Evolutionary conservation across 139 green algal species (phyloP).

Genomic region (Zygnema cylindricum): DNA sequence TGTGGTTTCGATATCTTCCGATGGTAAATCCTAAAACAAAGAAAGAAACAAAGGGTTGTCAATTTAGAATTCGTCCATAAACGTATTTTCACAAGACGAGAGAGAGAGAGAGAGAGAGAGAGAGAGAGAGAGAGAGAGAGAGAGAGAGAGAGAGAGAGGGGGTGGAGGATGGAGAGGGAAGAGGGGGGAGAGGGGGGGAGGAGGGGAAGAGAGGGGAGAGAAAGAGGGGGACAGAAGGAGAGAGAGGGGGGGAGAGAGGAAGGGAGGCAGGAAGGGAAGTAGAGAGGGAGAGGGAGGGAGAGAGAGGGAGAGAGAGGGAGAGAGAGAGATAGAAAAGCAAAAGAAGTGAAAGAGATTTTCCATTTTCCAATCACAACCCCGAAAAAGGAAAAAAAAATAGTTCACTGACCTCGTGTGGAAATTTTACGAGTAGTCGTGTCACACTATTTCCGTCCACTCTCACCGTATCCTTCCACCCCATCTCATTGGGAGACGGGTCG

Average conservation of each 20-base stretch:
- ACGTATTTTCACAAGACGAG: too few relatives aligned
- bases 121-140: too few relatives aligned
- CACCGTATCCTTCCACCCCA: conserved; percentile 39
- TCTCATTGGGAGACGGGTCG: conserved; percentile 10
- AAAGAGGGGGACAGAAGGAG: not conserved
- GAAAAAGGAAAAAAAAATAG: not conserved
- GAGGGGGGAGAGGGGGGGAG: too few relatives aligned
- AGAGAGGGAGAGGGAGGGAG: not conserved
- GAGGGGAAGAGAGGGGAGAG: not conserved
- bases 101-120: too few relatives aligned
- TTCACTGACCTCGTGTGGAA: not conserved
- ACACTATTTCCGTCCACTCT: conserved; percentile 1
- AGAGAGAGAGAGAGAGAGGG: too few relatives aligned
- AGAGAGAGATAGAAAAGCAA: not conserved
- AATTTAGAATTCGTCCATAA: too few relatives aligned
- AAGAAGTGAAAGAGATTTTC: not conserved
- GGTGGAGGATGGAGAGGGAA: too few relatives aligned
- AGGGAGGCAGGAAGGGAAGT: not conserved
- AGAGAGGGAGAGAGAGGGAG: not conserved
- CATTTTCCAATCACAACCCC: not conserved
- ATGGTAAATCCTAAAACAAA: too few relatives aligned
- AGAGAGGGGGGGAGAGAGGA: not conserved
- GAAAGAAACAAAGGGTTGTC: too few relatives aligned
- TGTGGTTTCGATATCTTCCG: too few relatives aligned
- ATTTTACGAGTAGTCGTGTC: conserved; percentile 18